A percentile compares a stretch with the other conserved stretches of the same genome.
Evolutionary conservation across 2,329 filamentous ascomycete genomes (phyloP).

Genomic region (Myriosclerotinia scirpicola): DNA sequence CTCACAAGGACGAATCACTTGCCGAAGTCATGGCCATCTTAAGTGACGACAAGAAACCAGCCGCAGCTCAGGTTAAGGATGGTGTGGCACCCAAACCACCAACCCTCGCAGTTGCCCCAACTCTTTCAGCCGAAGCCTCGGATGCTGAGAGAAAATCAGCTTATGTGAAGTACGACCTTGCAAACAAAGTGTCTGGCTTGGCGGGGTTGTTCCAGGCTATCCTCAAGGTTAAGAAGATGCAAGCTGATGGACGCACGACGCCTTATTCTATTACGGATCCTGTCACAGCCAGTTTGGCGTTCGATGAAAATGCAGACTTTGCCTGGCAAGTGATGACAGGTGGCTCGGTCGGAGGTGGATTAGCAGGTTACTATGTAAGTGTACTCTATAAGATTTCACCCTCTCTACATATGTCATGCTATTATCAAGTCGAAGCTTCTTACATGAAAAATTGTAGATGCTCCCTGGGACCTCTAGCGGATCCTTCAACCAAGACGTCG

Average conservation of each 20-base stretch:
- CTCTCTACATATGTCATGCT: neutral
- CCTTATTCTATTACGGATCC: neutral
- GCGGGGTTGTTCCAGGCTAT: neutral
- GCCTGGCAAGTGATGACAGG: neutral
- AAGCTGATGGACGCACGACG: neutral
- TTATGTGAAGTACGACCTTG: neutral
- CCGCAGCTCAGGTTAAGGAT: neutral
- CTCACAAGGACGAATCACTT: neutral
- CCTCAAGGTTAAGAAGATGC: neutral
- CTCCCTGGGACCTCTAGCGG: neutral
- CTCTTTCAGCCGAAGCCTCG: neutral
- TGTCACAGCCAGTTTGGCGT: neutral
- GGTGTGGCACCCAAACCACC: neutral
- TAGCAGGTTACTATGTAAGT: constrained; percentile 5
- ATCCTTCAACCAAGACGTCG: neutral
- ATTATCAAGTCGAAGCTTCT: neutral
- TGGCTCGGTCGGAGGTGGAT: neutral
- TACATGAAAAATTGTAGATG: neutral
- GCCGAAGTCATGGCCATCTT: neutral
- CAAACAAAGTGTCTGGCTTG: neutral
- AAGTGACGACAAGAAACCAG: neutral
- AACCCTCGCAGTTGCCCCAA: neutral
- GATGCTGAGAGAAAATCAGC: neutral
- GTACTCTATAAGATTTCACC: neutral
- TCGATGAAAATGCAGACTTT: constrained; percentile 3